phyloP scores from a whole-genome alignment of 257 asterid species.

The Solanum chiquidenum region DNA sequence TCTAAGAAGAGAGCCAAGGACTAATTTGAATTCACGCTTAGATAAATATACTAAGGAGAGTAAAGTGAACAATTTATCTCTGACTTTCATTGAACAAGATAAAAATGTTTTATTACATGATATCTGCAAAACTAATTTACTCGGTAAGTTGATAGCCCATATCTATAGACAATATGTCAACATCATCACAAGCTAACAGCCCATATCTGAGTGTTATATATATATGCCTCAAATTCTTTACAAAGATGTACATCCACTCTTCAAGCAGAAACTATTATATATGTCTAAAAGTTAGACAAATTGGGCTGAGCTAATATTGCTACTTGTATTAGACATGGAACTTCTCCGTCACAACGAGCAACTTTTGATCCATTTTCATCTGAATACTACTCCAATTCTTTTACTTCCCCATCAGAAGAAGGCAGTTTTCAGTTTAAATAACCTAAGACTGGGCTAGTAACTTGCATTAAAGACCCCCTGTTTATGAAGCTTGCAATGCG shows the following conservation, averaged over 20 bases:
- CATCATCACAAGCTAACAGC: neutral
- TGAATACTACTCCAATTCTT: conserved; percentile 8
- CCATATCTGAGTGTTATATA: neutral
- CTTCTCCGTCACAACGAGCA: neutral
- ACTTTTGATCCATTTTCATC: neutral
- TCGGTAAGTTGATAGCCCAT: neutral
- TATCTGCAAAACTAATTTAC: neutral
- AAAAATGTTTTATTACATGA: neutral
- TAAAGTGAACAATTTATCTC: neutral
- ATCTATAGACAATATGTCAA: neutral
- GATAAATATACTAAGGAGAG: neutral
- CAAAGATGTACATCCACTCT: neutral
- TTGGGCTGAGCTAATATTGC: neutral
- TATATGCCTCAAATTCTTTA: neutral
- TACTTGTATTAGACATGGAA: neutral
- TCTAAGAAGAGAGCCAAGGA: neutral
- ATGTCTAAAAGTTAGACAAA: neutral
- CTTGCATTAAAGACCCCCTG: neutral
- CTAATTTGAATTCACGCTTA: neutral
- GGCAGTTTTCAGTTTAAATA: conserved; percentile 19
- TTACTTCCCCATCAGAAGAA: conserved; percentile 45
- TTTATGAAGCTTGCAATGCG: neutral
- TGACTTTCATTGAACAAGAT: neutral
- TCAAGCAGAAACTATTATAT: neutral
- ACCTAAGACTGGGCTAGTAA: neutral